Evolutionary conservation across 169 alveolate genomes (phyloP), one percentile per base, ranked within the genome.

Genomic region (Plasmodium coatneyi): DNA sequence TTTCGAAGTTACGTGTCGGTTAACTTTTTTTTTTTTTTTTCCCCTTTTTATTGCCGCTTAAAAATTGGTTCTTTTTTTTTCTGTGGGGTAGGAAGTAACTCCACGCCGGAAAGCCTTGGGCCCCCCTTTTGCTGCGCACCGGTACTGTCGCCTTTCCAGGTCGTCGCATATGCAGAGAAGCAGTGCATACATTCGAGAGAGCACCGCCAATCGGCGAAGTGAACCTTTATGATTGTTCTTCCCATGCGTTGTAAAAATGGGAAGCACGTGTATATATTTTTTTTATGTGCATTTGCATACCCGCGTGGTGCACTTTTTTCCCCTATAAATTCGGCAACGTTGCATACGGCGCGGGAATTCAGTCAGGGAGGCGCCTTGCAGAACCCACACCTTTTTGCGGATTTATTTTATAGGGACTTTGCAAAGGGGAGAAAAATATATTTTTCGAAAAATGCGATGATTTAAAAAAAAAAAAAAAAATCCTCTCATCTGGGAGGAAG

Each of bases 21-120:
- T n/a, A 34, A 34, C 5, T 30, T 34, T 72, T 72, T 72, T 72
- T 72, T 34, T 72, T 72, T 72, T 72, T 72, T 72, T 72, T 71
- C 36, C 28, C 46, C 52, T 22, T 12, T 41, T 72, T 22, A 7
- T 72, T 22, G 34, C 14, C 16, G 34, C 41, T 16, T 72, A 1
- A 22, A 60, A 60, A 60, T 60, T 60, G 2, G 12, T 22, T 60
- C 5, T 46, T 46, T 46, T 46, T 41, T 46, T 46, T 46, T 43
- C 39, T 46, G 56, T 46, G 56, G 19, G 56, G 19, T 46, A 46
- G 56, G 56, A 46, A 12, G 56, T 12, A 46, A 46, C 4, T 12
- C 19, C 4, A 46, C 19, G 9, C 56, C 56, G 56, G 19, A 46
- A 10, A 19, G 56, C n/a, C 3, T 46, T 12, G 56, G n/a, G 56